Conservation (phyloP, 2,329 filamentous ascomycete species). For the Trichophyton schoenleinii region DNA sequence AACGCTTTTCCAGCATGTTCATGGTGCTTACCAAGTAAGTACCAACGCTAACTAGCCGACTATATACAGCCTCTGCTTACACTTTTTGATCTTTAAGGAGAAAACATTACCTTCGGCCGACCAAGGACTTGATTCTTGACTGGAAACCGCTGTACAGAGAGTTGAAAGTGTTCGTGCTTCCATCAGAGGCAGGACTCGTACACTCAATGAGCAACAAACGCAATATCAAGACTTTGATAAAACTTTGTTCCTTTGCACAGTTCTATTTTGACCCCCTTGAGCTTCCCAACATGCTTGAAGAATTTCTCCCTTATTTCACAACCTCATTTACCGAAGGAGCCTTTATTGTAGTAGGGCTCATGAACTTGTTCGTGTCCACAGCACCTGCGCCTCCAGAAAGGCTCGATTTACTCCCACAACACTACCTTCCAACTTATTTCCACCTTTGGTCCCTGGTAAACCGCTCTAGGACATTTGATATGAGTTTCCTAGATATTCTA, state of each 20-base stretch:
- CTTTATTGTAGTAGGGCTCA: slow-evolving; percentile 77
- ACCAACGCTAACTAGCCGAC: neutral
- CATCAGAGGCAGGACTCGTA: slow-evolving; percentile 59
- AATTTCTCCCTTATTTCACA: slow-evolving; percentile 77
- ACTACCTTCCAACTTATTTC: slow-evolving; percentile 87
- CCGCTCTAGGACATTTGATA: slow-evolving; percentile 74
- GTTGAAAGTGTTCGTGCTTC: slow-evolving; percentile 78
- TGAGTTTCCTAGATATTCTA: slow-evolving; percentile 76
- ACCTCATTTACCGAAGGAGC: slow-evolving; percentile 85
- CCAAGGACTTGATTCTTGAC: slow-evolving; percentile 79
- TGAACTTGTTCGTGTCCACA: slow-evolving; percentile 82
- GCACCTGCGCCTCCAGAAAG: slow-evolving; percentile 55
- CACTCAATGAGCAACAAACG: slow-evolving; percentile 51
- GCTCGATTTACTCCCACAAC: slow-evolving; percentile 67
- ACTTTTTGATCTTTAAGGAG: slow-evolving; percentile 45
- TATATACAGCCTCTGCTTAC: slow-evolving; percentile 15
- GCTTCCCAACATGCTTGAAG: slow-evolving; percentile 66
- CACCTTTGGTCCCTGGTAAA: slow-evolving; percentile 92
- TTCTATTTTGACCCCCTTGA: slow-evolving; percentile 86
- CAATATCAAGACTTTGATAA: slow-evolving; percentile 63
- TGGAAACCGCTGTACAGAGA: slow-evolving; percentile 91
- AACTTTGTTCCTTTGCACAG: slow-evolving; percentile 80
- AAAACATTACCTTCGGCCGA: slow-evolving; percentile 86
- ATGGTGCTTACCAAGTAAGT: slow-evolving; percentile 84
- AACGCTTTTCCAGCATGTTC: slow-evolving; percentile 94